Base-by-base conservation (phyloP, 345 rosid genomes). In the Crucihimalaya himalaica region DNA sequence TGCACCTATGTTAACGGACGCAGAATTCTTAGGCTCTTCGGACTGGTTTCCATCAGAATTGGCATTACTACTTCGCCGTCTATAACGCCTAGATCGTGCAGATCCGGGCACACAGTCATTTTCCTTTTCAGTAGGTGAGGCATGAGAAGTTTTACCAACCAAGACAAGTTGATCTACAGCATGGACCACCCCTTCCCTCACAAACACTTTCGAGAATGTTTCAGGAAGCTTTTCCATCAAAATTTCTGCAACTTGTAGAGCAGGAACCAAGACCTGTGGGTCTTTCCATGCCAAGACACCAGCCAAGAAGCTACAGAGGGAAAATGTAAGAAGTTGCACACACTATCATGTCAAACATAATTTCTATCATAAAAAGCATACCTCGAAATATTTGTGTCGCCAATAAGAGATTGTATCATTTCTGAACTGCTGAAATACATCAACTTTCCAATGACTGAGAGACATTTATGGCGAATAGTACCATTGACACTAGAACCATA, bases 231-330 rank as follows among this genome's bases (percentile, higher is more conserved):
- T 96, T 74, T 92, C 99, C 99, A 96, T 96, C 47, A 96, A 88
- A 78, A 96, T 88, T 72, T 96, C 98, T 35, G 98, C 93, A 79
- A 96, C 86, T 81, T 92, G 99, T 28, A 96, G 91, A 6, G 99
- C 84, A 82, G 98, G 99, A 84, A 96, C 87, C 87, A 96, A 79
- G 54, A 92, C 97, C 43, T 89, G 93, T 23, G 99, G 99, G 82
- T 92, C 98, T 86, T 96, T 96, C 99, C 98, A 96, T 52, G 99
- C 99, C 76, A 96, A 83, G 63, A 96, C 90, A 80, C 99, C 98
- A 76, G 99, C 98, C 78, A 96, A 79, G 84, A 92, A 92, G 78
- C 99, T 96, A 68, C 45, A 76, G 72, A 74, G 72, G 27, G 57
- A 25, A 79, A 66, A 37, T 40, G 58, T 51, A 78, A 63, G 37